A percentile compares a stretch with the other conserved stretches of the same genome.
Conservation (phyloP, 148 eudicot genomes). For the Limonium bicolor region DNA sequence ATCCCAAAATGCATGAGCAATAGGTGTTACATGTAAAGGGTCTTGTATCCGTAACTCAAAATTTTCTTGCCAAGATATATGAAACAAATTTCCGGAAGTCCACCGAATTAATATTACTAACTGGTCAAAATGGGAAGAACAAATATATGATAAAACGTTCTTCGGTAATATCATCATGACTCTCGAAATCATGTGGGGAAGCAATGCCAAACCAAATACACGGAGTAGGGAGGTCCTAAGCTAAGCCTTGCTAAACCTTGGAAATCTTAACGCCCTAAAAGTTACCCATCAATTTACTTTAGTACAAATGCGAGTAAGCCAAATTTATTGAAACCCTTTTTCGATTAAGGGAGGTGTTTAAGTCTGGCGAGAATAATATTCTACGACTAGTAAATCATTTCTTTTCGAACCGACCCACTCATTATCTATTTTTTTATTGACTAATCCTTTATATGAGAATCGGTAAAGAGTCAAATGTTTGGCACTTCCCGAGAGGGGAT, state of each 20-base stretch:
- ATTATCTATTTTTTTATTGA: neutral
- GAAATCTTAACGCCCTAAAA: neutral
- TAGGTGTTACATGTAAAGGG: neutral
- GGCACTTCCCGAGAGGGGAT: too few relatives aligned
- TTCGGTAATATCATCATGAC: constrained; percentile 6
- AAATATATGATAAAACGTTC: neutral
- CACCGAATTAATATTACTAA: neutral
- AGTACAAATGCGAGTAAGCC: too few relatives aligned
- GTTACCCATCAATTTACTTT: too few relatives aligned
- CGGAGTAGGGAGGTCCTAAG: constrained; percentile 14
- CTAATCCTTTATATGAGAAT: too few relatives aligned
- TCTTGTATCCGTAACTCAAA: neutral
- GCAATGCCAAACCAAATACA: constrained; percentile 15
- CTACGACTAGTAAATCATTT: neutral
- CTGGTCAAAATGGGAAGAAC: neutral
- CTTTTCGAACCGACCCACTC: neutral
- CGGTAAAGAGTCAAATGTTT: too few relatives aligned
- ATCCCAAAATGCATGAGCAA: neutral
- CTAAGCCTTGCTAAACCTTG: constrained; percentile 10
- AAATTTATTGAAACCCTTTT: too few relatives aligned
- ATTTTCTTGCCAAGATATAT: neutral
- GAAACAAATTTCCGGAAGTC: neutral
- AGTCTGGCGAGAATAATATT: neutral
- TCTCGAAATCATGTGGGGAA: constrained; percentile 13
- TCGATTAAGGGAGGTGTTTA: constrained; percentile 11